Evolutionary conservation across 148 eudicot species (phyloP), one percentile per base, ranked within the genome.

Genomic region (Cornus kousa): DNA sequence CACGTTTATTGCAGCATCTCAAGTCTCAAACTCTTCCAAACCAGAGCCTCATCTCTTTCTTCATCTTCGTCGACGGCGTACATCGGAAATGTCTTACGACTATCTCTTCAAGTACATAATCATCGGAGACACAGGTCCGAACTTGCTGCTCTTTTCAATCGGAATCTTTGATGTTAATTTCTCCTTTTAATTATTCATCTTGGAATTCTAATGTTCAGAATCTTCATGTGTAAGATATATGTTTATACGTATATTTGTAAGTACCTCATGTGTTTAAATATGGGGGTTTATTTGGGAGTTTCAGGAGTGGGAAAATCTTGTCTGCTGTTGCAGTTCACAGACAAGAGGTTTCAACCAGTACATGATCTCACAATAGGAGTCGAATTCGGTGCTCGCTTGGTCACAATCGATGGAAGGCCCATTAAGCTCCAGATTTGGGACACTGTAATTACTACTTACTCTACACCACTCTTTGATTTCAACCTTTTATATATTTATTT

Each of bases 381-480:
- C 7, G 97, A 92, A 80, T 92, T 90, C 65, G 97, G 97, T 39
- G 91, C 93, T 75, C 89, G 97, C 8, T 88, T 89, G 91, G 85
- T 92, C 78, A 86, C 88, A 20, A 85, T 90, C 71, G 91, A 90
- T 62, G 87, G 82, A 57, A 65, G 87, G 24, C 91, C 90, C 24
- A 76, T 92, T 72, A 92, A 92, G 84, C 87, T 92, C 72, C 97
- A 92, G 79, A 92, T 92, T 86, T 92, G 97, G 97, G 97, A 92
- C 67, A 92, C 97, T 57, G 97, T 92, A 79, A 73, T 74, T 39
- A 35, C 53, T 62, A 14, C 46, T 48, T 72, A 35, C 69, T n/a
- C 6, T 62, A 28, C 11, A 59, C 9, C 9, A 17, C 8, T 20
- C 11, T 10, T 35, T 35, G 37, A 35, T 28, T 60, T 60, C 14